Evolutionary conservation across 352 stramenopile species (phyloP).

Genomic region (Pythium dissotocum): DNA sequence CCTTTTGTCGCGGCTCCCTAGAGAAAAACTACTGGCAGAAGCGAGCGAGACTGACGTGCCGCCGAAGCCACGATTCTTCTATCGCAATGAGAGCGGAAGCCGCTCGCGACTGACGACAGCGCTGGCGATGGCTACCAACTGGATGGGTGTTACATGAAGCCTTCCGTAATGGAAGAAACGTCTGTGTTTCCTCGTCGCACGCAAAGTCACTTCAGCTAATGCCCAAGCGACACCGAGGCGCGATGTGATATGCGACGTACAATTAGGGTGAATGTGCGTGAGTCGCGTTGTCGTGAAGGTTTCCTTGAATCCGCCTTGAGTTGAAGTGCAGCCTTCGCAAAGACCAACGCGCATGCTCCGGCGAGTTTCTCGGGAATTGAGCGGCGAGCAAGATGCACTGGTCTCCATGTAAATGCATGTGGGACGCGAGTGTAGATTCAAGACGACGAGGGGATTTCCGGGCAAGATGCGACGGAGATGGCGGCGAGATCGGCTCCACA

Average conservation of each 20-base stretch:
- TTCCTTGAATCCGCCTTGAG: not conserved
- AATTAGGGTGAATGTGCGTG: not conserved
- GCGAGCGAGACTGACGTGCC: not conserved
- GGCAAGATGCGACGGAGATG: not conserved
- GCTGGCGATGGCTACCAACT: not conserved
- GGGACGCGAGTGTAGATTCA: not conserved
- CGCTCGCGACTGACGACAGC: not conserved
- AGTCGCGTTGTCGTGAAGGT: not conserved
- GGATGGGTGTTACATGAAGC: not conserved
- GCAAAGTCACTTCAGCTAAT: not conserved
- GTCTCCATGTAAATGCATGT: not conserved
- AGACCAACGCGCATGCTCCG: not conserved
- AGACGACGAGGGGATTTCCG: not conserved
- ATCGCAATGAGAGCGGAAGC: not conserved
- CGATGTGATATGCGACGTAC: not conserved
- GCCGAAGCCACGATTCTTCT: not conserved
- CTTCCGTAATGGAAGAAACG: not conserved
- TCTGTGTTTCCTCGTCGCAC: slow-evolving; percentile 4
- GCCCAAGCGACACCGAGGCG: not conserved
- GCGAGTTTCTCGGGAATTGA: not conserved
- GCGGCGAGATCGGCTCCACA: too few relatives aligned
- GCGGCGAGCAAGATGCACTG: not conserved
- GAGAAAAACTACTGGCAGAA: slow-evolving; percentile 1
- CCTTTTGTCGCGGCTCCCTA: not conserved
- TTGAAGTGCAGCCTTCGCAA: not conserved